Evolutionary conservation across 2,329 filamentous ascomycete genomes (phyloP).

Genomic region (Cladosporium austrohemisphaericum): DNA sequence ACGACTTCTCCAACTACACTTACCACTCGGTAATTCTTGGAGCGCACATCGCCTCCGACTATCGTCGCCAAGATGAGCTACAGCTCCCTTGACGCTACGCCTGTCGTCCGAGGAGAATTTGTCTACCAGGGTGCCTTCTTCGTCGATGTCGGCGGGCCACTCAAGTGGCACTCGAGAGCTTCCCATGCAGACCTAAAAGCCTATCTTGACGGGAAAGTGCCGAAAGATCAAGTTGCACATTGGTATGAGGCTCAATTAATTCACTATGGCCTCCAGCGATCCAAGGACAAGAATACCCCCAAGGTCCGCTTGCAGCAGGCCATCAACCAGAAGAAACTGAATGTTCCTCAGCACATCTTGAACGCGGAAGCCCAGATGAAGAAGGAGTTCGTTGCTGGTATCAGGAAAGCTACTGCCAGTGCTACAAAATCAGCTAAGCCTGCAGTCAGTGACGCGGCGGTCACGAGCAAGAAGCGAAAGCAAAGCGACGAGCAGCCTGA

Average conservation of each 20-base stretch:
- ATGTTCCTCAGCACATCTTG: constrained; percentile 48
- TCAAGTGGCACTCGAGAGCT: constrained; percentile 29
- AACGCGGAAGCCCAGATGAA: constrained; percentile 54
- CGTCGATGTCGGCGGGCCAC: constrained; percentile 27
- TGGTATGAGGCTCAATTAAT: constrained; percentile 62
- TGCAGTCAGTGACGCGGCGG: too few relatives aligned
- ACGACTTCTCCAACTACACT: too few relatives aligned
- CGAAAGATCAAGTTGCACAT: constrained; percentile 53
- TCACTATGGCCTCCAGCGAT: constrained; percentile 57
- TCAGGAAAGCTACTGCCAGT: constrained; percentile 44
- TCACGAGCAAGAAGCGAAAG: constrained; percentile 21
- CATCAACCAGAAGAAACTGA: constrained; percentile 46
- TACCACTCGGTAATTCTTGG: too few relatives aligned
- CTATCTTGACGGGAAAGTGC: constrained; percentile 22
- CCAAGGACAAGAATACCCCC: constrained; percentile 56
- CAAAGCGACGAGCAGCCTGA: constrained; percentile 19
- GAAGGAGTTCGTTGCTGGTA: constrained; percentile 53
- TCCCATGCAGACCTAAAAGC: constrained; percentile 24
- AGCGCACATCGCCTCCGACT: too few relatives aligned
- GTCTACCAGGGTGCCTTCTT: constrained; percentile 29
- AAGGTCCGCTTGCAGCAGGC: constrained; percentile 58
- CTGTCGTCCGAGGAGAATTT: constrained; percentile 30
- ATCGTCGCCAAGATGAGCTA: too few relatives aligned
- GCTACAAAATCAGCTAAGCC: not conserved
- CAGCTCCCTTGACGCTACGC: too few relatives aligned